Evolutionary conservation across 1,284 basidiomycete genomes (phyloP), one percentile per base, ranked within the genome.

Genomic region (Ganoderma leucocontextum): DNA sequence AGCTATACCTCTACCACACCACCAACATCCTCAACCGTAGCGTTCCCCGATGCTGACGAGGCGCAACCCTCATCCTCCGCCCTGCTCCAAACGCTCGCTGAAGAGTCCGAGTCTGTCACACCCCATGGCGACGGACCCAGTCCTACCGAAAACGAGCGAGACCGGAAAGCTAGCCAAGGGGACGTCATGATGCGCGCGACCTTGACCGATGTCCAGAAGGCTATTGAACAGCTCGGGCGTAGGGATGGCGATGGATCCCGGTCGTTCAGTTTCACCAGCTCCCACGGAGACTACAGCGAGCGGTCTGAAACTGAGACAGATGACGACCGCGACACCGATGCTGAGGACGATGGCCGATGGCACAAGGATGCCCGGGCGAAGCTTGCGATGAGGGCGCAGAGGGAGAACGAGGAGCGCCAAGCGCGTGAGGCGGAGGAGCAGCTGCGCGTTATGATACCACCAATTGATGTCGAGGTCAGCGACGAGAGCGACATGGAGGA

Each of bases 171-270:
- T 1, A 74, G 73, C 41, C 67, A 76, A 36, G 83, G 85, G 44
- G 86, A 88, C 72, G 85, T 87, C 71, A 89, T 94, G 72, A 95
- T 96, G 93, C 87, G 88, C 61, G 91, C 89, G 1, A 96, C 95
- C 2, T 86, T 96, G 85, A 94, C 93, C 4, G 94, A 96, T 70
- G 93, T 96, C 12, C 93, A 96, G 79, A 82, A 93, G 73, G 95
- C 94, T 10, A 95, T 96, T 72, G 91, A 94, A 71, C 90, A 93
- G 73, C 88, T 94, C 44, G 91, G 88, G 13, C 79, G 83, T 49
- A 76, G 76, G 65, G 85, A 86, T 74, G 80, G 82, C 25, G 89
- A 91, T 69, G 88, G 87, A 4, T 81, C 84, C 3, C 84, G 88
- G 49, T 91, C 89, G 75, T 93, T 93, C 78, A 93, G 90, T 74